Base-by-base conservation (phyloP, 2,329 filamentous ascomycete species). In the Grosmannia huntii region DNA sequence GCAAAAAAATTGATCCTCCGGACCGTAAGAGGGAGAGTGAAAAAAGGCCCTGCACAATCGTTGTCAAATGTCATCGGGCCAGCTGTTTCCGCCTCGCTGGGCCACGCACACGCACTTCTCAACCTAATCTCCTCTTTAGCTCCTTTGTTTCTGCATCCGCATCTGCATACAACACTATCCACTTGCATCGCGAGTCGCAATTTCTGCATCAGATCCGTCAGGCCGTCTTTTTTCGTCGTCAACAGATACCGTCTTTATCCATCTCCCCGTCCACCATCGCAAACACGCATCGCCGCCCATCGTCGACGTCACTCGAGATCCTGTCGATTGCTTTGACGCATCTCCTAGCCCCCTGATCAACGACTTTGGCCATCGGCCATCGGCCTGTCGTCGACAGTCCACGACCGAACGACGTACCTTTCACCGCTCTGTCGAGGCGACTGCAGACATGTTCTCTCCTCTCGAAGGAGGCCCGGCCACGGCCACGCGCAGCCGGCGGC, bases 401-500 rank as follows among this genome's bases (percentile, higher is more conserved):
- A n/a, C 14, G 38, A 19, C 41, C 16, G 41, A 19, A n/a, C 41
- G 41, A 44, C 41, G 19, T 9, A 5, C 19, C 19, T 44, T 19
- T n/a, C 41, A 44, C 41, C 41, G 41, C 48, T 50, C 48, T 11
- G 9, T 25, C 21, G 21, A 12, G 48, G 36, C 50, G 4, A 36
- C 3, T 25, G 12, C 16, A n/a, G 11, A 63, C 68, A 85, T 86
- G 83, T 86, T 86, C 71, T 72, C 78, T 53, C 68, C 72, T 61
- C 73, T 74, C 63, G 74, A 78, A 63, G 75, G 76, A 65, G 77
- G 78, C 64, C 76, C 80, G 33, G 76, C 78, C 64, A 79, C 75
- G 62, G 76, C 79, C 56, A 82, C 80, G 57, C 77, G 82, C 62
- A 82, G 80, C 65, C 80, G 83, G 60, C 78, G 83, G 61, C 78